Base-by-base conservation (phyloP, 257 asterid species). In the Scutellaria minor region DNA sequence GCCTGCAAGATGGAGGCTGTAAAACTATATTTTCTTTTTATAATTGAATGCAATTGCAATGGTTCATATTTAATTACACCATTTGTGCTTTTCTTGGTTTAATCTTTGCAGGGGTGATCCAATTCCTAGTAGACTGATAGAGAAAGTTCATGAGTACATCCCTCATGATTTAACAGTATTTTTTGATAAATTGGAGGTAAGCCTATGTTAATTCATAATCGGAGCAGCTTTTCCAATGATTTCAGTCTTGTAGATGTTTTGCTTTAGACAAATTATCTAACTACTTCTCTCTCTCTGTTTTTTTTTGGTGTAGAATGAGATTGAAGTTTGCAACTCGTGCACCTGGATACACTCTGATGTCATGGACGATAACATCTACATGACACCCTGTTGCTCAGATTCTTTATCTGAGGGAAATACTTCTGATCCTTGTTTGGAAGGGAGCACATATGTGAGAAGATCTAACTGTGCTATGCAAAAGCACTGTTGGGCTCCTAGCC, bases 281-380 rank as follows among this genome's bases (percentile, higher is more conserved):
- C 9, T 52, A 10, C n/a, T 5, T 12, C 50, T 45, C 50, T 56
- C 11, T 11, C 55, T 57, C 22, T 71, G 68, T 74, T 66, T 18
- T 39, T 74, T 46, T 74, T 54, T 45, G 66, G 14, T 82, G 82
- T 66, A 89, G 96, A 83, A 79, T 45, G 87, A 81, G 68, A 51
- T 66, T 64, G 89, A 87, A 65, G 70, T 61, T 66, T 40, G 50
- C 71, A 77, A 78, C 76, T 77, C 86, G 41, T 86, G 77, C 80
- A 84, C 96, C 83, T 94, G 98, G 99, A 85, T 91, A 83, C 99
- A 94, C 89, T 84, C 92, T 0, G 99, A 91, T 78, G 86, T 94
- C 40, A 94, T 94, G 99, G 97, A 91, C 73, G 99, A 94, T 79
- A 94, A 94, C 81, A 78, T 94, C 79, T 89, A 83, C 84, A 82